Evolutionary conservation across 345 rosid genomes (phyloP).

Genomic region (Eucalyptus coolabah): DNA sequence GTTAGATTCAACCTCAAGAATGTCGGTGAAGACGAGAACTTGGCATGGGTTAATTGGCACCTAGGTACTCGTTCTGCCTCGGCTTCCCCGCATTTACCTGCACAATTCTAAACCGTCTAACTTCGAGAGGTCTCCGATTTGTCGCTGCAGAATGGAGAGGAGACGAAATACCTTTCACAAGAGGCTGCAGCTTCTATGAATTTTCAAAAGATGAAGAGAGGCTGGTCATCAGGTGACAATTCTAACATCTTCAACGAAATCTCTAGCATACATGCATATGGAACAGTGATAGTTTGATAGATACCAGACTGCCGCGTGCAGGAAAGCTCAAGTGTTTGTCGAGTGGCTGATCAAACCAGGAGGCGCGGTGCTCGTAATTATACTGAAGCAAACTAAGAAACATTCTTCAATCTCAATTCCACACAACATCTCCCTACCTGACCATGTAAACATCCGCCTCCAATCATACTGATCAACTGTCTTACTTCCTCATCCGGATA

Average conservation of each 20-base stretch:
- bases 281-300: neutral
- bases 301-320: conserved; percentile 4
- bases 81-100: neutral
- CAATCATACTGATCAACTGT: neutral
- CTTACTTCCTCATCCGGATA: neutral
- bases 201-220: conserved; percentile 23
- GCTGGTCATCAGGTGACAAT: conserved; percentile 29
- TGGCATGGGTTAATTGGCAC: conserved; percentile 67
- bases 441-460: neutral
- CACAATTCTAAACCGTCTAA: neutral
- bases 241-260: neutral
- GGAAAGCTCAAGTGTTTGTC: conserved; percentile 47
- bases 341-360: conserved; percentile 84
- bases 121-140: neutral
- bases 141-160: conserved; percentile 55
- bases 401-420: neutral
- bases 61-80: conserved; percentile 18
- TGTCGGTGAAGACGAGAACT: conserved; percentile 41
- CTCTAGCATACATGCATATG: neutral
- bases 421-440: neutral
- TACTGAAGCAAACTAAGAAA: neutral
- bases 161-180: conserved; percentile 47
- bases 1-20: conserved; percentile 46
- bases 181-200: conserved; percentile 78
- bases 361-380: conserved; percentile 52